These are phyloP conservation scores for Cladophialophora chaetospira DNA, from an alignment of 2,329 filamentous ascomycete genomes.

Conservation along the genomic window DNA sequence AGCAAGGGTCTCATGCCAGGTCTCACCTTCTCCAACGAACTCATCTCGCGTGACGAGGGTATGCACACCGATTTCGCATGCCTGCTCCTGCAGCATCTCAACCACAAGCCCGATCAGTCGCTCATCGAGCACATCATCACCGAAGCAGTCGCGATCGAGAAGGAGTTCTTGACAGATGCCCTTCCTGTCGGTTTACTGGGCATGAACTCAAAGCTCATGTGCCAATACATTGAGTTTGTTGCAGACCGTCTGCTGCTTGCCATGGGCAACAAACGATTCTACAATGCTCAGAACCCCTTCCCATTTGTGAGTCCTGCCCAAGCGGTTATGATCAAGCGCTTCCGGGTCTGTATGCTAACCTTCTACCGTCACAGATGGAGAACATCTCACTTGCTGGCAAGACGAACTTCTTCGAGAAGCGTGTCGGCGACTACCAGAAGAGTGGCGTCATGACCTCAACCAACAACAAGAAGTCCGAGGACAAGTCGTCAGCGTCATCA, in stretches of 20 bases:
- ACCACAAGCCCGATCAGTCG: constrained; percentile 82
- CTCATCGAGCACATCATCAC: constrained; percentile 85
- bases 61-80: constrained; percentile 99
- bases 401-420: constrained; percentile 99
- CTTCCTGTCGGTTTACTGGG: constrained; percentile 89
- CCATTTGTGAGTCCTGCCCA: constrained; percentile 66
- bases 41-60: constrained; percentile 98
- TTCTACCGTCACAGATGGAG: constrained; percentile 71
- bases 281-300: constrained; percentile 92
- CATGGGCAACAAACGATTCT: constrained; percentile 91
- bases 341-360: background rate
- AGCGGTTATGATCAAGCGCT: too few relatives aligned
- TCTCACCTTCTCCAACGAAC: constrained; percentile 98
- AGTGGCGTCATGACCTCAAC: constrained; percentile 91
- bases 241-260: constrained; percentile 91
- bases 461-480: constrained; percentile 73
- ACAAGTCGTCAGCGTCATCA: constrained; percentile 54
- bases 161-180: constrained; percentile 96
- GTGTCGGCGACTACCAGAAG: constrained; percentile 99
- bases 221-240: constrained; percentile 99
- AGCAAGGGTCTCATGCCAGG: constrained; percentile 99
- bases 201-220: constrained; percentile 98
- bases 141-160: constrained; percentile 90
- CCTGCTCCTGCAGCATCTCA: constrained; percentile 94
- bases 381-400: constrained; percentile 98